Conservation (phyloP, 1,139 yeast species). For the Hemisphaericaspora lyxosophila region DNA sequence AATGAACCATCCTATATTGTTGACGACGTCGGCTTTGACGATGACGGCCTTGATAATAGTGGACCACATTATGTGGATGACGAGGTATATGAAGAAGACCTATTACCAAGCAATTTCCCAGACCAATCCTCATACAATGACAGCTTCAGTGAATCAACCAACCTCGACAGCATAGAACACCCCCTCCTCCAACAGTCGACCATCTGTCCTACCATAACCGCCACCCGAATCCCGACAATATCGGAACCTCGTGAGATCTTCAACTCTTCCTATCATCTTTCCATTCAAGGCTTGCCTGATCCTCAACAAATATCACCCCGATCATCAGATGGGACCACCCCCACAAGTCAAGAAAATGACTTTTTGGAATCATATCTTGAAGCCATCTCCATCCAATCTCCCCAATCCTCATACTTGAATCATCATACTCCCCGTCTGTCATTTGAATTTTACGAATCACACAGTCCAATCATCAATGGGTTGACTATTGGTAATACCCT, state of each 20-base stretch:
- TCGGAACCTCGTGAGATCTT: constrained; percentile 14
- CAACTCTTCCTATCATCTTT: constrained; percentile 31
- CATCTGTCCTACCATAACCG: background rate
- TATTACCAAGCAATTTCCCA: too few relatives aligned
- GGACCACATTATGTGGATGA: background rate
- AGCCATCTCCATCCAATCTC: background rate
- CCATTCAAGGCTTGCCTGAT: constrained; percentile 26
- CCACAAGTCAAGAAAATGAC: constrained; percentile 21
- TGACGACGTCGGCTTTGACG: too few relatives aligned
- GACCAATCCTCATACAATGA: background rate
- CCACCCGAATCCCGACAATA: constrained; percentile 6
- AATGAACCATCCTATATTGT: too few relatives aligned
- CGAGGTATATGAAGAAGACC: background rate
- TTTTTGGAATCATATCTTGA: constrained; percentile 38
- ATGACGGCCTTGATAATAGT: constrained; percentile 3
- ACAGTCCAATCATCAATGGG: constrained; percentile 40
- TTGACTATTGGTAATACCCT: constrained; percentile 34
- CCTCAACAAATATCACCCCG: constrained; percentile 2
- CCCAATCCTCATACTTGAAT: background rate
- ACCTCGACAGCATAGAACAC: background rate
- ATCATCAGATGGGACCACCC: constrained; percentile 3
- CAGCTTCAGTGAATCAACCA: constrained; percentile 5
- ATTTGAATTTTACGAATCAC: constrained; percentile 29
- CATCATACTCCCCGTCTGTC: background rate
- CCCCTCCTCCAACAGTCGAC: background rate